Conservation (phyloP, 2,329 filamentous ascomycete species). For the Fusarium devonianum region DNA sequence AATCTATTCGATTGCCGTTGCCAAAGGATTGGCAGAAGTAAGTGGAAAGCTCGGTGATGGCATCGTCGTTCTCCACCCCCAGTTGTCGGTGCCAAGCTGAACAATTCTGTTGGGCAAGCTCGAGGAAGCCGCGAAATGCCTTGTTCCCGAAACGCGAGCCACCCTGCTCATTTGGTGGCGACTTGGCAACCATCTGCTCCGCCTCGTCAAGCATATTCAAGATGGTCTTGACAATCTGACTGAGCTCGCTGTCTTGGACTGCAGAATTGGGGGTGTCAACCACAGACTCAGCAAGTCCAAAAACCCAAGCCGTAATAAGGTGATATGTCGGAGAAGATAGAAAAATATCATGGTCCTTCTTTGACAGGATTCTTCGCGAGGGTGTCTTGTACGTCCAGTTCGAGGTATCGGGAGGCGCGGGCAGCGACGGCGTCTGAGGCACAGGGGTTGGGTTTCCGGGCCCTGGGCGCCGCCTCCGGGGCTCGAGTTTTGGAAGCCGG, state of each 20-base stretch:
- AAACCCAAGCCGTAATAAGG: slow-evolving; percentile 84
- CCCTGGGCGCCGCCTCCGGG: slow-evolving; percentile 63
- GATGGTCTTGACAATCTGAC: slow-evolving; percentile 68
- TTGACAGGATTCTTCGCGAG: slow-evolving; percentile 80
- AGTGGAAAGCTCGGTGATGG: slow-evolving; percentile 74
- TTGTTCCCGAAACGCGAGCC: slow-evolving; percentile 96
- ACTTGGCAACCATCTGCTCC: slow-evolving; percentile 69
- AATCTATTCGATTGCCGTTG: slow-evolving; percentile 87
- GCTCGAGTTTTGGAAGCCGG: slow-evolving; percentile 71
- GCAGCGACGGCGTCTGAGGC: slow-evolving; percentile 78
- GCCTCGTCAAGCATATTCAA: slow-evolving; percentile 74
- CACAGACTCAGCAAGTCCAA: slow-evolving; percentile 83
- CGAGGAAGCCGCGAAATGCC: slow-evolving; percentile 83
- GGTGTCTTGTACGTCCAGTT: slow-evolving; percentile 71
- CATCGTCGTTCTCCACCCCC: slow-evolving; percentile 58
- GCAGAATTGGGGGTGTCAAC: slow-evolving; percentile 72
- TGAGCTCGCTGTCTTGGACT: slow-evolving; percentile 62
- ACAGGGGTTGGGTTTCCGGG: slow-evolving; percentile 66
- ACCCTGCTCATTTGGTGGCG: slow-evolving; percentile 83
- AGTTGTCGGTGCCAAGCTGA: slow-evolving; percentile 69
- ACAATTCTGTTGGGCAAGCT: slow-evolving; percentile 66
- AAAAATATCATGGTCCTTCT: slow-evolving; percentile 82
- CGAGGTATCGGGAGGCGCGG: slow-evolving; percentile 69
- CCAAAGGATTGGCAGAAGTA: slow-evolving; percentile 88
- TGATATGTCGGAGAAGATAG: slow-evolving; percentile 76